These are phyloP conservation scores for Russula sp. DNA, from an alignment of 768 basidiomycete species.

Conservation along the genomic window DNA sequence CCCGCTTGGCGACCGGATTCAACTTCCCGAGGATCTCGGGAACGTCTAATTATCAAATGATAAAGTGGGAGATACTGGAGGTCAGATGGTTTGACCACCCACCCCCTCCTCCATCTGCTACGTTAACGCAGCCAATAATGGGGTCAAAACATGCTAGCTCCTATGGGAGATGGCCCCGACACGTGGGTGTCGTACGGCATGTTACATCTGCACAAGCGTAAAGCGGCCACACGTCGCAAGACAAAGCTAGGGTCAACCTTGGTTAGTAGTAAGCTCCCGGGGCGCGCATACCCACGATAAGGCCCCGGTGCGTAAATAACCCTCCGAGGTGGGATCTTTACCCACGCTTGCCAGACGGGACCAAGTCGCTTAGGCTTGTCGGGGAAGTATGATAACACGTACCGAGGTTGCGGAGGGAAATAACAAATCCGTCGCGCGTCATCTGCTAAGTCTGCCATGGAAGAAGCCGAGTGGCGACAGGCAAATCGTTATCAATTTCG, in stretches of 20 bases:
- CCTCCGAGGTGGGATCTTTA: background rate
- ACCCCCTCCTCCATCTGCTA: background rate
- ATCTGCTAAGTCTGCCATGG: slow-evolving; percentile 8
- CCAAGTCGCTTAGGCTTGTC: background rate
- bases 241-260: background rate
- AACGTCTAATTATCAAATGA: slow-evolving; percentile 3
- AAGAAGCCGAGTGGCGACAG: background rate
- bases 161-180: slow-evolving; percentile 5
- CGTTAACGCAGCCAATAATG: background rate
- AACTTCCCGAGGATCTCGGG: slow-evolving; percentile 17
- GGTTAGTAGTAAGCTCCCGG: slow-evolving; percentile 4
- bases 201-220: background rate
- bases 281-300: background rate
- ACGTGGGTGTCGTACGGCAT: background rate
- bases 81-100: slow-evolving; percentile 3
- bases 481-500: background rate
- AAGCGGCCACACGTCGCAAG: background rate
- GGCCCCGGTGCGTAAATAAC: background rate
- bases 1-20: background rate
- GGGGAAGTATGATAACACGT: background rate
- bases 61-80: background rate
- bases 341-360: background rate
- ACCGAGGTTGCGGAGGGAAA: background rate
- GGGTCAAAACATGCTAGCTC: background rate
- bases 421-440: slow-evolving; percentile 1